Base-by-base conservation (phyloP, 2,329 filamentous ascomycete genomes). In the Sclerotinia nivalis region DNA sequence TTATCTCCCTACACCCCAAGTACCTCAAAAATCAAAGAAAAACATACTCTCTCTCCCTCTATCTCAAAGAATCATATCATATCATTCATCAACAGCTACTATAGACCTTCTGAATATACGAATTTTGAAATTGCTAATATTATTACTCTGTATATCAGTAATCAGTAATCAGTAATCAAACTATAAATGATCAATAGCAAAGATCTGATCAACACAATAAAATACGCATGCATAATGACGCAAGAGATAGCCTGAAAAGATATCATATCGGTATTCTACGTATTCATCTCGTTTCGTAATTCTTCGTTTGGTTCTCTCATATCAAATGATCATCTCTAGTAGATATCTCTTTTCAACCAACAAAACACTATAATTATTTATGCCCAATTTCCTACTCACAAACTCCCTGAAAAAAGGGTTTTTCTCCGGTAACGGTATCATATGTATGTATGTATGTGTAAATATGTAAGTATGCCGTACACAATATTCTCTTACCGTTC, bases 401-500 rank as follows among this genome's bases (percentile, higher is more conserved):
- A 34, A 34, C 34, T 34, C 34, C 34, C 34, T 34, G 34, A 7
- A 34, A 7, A 7, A 34, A 34, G 34, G 34, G 34, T 1, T 34
- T 34, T 34, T 34, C 25, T 58, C 10, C 37, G 25, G 45, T 31
- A 73, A 72, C 71, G 71, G 69, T 22, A 55, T 55, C 18, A 22
- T 55, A 71, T 34, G 34, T 34, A 34, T 34, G 7, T 34, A 34
- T 34, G 34, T 7, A 34, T 34, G 6, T 34, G 7, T 34, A 34
- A 6, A 7, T 34, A 34, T 34, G 7, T 4, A 34, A 6, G 6
- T 34, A 34, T 73, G 71, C 40, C 70, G 70, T 74, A 69, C 68
- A 52, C 72, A 34, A 7, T 66, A 68, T 52, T 68, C 31, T 64
- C n/a, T 65, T 40, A 37, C 66, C 56, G 66, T 71, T 74, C 72